These are phyloP conservation scores for Rhynchospora tenuis DNA, from an alignment of 176 grass and related monocot species.

Conservation along the genomic window DNA sequence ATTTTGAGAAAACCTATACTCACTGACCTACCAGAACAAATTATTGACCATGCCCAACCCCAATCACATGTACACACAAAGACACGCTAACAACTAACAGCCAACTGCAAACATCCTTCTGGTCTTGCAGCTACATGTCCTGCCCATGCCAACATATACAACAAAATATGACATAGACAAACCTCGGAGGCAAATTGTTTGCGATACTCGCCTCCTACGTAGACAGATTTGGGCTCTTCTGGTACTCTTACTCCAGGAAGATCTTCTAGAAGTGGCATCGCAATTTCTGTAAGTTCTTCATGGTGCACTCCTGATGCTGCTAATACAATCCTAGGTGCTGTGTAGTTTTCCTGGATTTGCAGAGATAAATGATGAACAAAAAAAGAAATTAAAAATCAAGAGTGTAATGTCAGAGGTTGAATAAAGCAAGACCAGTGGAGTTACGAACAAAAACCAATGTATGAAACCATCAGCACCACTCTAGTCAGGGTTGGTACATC, in stretches of 20 bases:
- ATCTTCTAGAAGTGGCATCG: constrained; percentile 54
- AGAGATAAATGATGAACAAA: constrained; percentile 11
- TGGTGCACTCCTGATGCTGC: constrained; percentile 82
- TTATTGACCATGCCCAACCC: neutral
- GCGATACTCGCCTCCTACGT: constrained; percentile 65
- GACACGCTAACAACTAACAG: neutral
- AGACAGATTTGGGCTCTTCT: constrained; percentile 58
- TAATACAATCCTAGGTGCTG: constrained; percentile 72
- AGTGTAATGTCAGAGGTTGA: neutral
- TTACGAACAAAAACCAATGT: neutral
- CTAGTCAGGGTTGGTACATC: neutral
- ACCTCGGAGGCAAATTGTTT: constrained; percentile 68
- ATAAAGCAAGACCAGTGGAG: neutral
- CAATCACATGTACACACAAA: neutral
- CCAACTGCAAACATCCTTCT: neutral
- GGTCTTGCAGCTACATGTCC: neutral
- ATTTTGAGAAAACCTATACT: neutral
- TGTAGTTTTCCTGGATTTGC: constrained; percentile 59
- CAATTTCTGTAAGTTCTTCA: constrained; percentile 63
- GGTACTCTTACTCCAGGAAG: constrained; percentile 44
- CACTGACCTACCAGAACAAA: neutral
- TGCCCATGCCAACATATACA: neutral
- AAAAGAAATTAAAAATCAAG: neutral
- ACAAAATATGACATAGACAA: constrained; percentile 20
- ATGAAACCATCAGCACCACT: neutral